Base-by-base conservation (phyloP, 495 filamentous ascomycete species). In the Saxophila tyrrhenica region DNA sequence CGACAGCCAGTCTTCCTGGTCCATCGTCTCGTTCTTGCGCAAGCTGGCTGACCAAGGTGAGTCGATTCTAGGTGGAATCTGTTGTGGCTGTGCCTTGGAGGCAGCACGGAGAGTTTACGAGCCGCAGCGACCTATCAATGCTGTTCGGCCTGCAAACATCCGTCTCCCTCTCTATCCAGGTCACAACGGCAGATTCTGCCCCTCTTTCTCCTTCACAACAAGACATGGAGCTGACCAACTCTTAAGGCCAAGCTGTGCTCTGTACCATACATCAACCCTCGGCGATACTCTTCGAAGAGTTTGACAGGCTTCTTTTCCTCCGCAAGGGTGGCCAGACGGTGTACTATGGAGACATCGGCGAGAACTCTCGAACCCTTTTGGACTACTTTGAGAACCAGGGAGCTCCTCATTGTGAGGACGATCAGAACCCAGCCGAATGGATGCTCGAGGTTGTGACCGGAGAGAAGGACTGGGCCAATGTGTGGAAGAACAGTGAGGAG, bases 401-500 rank as follows among this genome's bases (percentile, higher is more conserved):
- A 2, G 81, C 75, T 15, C 77, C 73, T 45, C 69, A 67, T 42
- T 85, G 82, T 56, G 71, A 76, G 1, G 68, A 69, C 13, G 60
- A 75, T 45, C 73, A 70, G 35, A 86, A 86, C 59, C 82, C 81
- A 0, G 82, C 82, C 22, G 82, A 85, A 67, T 84, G 83, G 51
- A 84, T 84, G 78, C 75, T 86, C 8, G 81, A 84, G 58, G 75
- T 77, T n/a, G 83, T 81, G n/a, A 83, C 80, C 21, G 65, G 78
- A 20, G 76, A 86, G 25, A 76, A 83, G 48, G 88, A 96, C 66
- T 96, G 90, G 90, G 77, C 80, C 62, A 67, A 81, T 45, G 73
- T 82, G 11, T 96, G 90, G 90, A 80, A 80, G 29, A 75, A 84
- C 3, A 87, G 82, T 61, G 69, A 77, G 24, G 89, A 96, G 69